Evolutionary conservation across 129 eudicot genomes (phyloP).

Genomic region (Mikania micrantha): DNA sequence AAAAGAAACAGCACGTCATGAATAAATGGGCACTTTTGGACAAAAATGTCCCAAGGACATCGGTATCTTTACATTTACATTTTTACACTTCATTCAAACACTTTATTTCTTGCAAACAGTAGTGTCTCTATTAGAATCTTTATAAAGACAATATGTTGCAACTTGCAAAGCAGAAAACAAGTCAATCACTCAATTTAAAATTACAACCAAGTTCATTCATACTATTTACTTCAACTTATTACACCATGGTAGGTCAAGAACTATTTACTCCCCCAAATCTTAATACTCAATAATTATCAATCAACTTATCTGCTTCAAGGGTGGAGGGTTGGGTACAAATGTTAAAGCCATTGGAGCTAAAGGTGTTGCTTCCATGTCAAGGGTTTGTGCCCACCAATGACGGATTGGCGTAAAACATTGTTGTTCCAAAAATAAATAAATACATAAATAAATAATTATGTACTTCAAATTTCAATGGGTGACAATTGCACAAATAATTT

Average conservation of each 20-base stretch:
- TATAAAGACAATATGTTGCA: not conserved
- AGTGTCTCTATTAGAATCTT: not conserved
- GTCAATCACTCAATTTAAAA: constrained; percentile 1
- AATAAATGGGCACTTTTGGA: not conserved
- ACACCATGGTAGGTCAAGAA: constrained; percentile 17
- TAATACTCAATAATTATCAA: not conserved
- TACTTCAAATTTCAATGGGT: not conserved
- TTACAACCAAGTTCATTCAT: not conserved
- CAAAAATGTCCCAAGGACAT: not conserved
- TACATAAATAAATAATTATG: too few relatives aligned
- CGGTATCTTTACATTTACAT: not conserved
- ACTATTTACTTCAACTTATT: not conserved
- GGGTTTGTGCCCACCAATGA: too few relatives aligned
- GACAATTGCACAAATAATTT: not conserved
- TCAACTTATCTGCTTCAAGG: not conserved
- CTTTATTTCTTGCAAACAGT: not conserved
- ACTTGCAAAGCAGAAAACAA: not conserved
- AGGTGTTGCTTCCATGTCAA: too few relatives aligned
- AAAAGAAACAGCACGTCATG: constrained; percentile 4
- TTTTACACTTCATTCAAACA: not conserved
- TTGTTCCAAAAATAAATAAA: too few relatives aligned
- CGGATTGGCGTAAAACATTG: too few relatives aligned
- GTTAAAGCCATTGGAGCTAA: too few relatives aligned
- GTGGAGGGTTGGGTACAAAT: too few relatives aligned
- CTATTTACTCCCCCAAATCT: constrained; percentile 9